Percentiles rank a stretch among this genome's conserved stretches.
Conservation (phyloP, 441 rosid species). For the Pelargonium fulgidum region DNA sequence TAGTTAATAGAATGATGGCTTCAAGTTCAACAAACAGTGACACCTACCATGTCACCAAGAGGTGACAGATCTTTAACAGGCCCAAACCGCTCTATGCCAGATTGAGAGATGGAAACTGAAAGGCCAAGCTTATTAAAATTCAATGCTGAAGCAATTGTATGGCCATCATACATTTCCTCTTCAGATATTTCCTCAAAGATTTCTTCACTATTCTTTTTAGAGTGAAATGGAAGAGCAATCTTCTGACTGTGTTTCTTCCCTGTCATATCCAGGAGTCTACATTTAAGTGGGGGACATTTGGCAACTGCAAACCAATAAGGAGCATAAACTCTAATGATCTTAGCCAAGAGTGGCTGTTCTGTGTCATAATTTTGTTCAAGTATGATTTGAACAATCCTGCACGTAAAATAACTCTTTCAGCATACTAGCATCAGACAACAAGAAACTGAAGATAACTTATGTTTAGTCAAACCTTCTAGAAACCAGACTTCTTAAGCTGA, state of each 20-base stretch:
- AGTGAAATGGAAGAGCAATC: slow-evolving; percentile 48
- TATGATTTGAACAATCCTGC: slow-evolving; percentile 81
- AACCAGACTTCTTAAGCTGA: slow-evolving; percentile 75
- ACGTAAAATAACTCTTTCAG: slow-evolving; percentile 20
- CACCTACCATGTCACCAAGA: slow-evolving; percentile 85
- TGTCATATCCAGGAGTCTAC: slow-evolving; percentile 47
- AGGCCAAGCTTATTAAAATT: slow-evolving; percentile 71
- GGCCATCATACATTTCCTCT: slow-evolving; percentile 78
- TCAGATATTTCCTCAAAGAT: slow-evolving; percentile 59
- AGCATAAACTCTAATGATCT: slow-evolving; percentile 73
- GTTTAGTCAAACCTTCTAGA: slow-evolving; percentile 65
- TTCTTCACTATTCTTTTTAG: slow-evolving; percentile 39
- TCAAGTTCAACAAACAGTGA: slow-evolving; percentile 1
- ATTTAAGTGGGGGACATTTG: slow-evolving; percentile 81
- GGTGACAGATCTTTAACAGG: slow-evolving; percentile 79
- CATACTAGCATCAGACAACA: slow-evolving; percentile 23
- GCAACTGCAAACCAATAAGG: slow-evolving; percentile 88
- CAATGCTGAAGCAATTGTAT: slow-evolving; percentile 88
- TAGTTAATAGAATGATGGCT: not conserved
- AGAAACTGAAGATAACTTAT: not conserved
- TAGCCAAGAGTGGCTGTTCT: slow-evolving; percentile 50
- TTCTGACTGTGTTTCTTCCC: slow-evolving; percentile 50
- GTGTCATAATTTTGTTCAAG: slow-evolving; percentile 80
- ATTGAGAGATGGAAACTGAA: slow-evolving; percentile 55
- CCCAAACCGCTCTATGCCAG: slow-evolving; percentile 55